Percentiles rank a stretch among this genome's conserved stretches.
Conservation (phyloP, 495 filamentous ascomycete species). For the Lophium mytilinum region DNA sequence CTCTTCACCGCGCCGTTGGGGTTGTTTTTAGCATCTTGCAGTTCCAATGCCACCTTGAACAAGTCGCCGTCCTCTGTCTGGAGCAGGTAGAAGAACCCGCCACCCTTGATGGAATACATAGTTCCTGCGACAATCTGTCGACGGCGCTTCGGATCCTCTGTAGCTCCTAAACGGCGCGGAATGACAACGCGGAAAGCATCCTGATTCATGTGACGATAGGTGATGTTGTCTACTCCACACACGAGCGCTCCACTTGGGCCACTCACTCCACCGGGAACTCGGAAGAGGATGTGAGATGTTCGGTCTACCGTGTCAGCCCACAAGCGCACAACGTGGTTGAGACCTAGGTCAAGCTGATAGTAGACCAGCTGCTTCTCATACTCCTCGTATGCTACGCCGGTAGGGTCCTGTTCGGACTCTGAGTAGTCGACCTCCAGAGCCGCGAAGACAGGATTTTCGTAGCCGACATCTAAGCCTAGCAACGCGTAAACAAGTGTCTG, state of each 20-base stretch:
- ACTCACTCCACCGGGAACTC: conserved; percentile 89
- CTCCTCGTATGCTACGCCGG: conserved; percentile 71
- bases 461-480: conserved; percentile 83
- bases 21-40: conserved; percentile 52
- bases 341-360: conserved; percentile 90
- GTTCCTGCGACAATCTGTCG: conserved; percentile 78
- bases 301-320: conserved; percentile 93
- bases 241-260: conserved; percentile 92
- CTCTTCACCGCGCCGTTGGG: conserved; percentile 66
- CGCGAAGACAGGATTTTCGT: conserved; percentile 94
- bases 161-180: conserved; percentile 73
- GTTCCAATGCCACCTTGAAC: conserved; percentile 91
- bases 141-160: conserved; percentile 88
- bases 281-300: conserved; percentile 81
- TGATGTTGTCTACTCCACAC: conserved; percentile 88
- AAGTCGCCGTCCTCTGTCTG: conserved; percentile 95
- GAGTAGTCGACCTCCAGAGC: conserved; percentile 89
- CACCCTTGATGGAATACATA: conserved; percentile 84
- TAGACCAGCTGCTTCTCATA: conserved; percentile 88
- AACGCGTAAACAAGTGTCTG: conserved; percentile 85
- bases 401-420: conserved; percentile 84
- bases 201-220: conserved; percentile 89
- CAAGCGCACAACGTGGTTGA: conserved; percentile 94
- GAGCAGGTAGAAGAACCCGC: conserved; percentile 96
- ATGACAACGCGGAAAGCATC: conserved; percentile 82